phyloP scores from a whole-genome alignment of 2,329 filamentous ascomycete genomes.

The Talaromyces funiculosus region DNA sequence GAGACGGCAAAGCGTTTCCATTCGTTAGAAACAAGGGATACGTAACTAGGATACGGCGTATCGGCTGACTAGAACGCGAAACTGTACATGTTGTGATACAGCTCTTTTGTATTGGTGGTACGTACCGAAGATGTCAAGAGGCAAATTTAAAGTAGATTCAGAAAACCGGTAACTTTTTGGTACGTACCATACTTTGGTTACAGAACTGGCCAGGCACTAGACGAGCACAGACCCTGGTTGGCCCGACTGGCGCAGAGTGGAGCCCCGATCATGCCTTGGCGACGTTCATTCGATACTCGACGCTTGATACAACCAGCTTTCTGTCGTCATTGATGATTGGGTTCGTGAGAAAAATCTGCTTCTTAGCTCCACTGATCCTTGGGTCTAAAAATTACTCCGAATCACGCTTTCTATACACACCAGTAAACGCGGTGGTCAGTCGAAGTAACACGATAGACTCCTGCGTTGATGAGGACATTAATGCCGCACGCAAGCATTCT shows the following conservation, averaged over 20 bases:
- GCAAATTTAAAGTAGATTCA: neutral
- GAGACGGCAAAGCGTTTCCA: neutral
- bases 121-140: no score
- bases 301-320: neutral
- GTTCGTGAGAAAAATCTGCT: neutral
- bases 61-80: neutral
- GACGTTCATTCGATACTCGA: neutral
- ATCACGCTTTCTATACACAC: neutral
- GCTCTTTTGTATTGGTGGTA: no score
- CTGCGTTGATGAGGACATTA: neutral
- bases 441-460: neutral
- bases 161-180: neutral
- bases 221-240: neutral
- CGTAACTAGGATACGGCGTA: neutral
- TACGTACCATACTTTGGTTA: neutral
- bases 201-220: neutral
- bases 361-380: neutral
- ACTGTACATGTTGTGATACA: neutral
- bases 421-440: neutral
- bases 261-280: neutral
- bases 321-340: neutral
- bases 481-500: neutral
- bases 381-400: neutral
- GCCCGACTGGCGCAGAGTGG: neutral
- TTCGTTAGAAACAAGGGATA: neutral